Percentiles rank a stretch among this genome's conserved stretches.
These are phyloP conservation scores for Penicillium freii DNA, from an alignment of 2,329 filamentous ascomycete species.

Conservation along the genomic window DNA sequence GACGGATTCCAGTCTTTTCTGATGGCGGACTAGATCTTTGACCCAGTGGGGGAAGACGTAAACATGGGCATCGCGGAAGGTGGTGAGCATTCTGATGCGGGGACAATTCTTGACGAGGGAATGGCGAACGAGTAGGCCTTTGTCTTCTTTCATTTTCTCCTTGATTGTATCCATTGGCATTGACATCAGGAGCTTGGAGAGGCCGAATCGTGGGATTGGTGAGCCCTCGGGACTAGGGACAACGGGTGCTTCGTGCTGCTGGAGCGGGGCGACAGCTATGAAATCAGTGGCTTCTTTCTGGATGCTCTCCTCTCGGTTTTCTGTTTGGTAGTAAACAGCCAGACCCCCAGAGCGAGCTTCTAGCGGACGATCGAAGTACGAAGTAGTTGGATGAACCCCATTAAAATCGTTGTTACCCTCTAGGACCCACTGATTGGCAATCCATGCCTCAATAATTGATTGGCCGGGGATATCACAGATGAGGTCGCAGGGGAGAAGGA, in stretches of 20 bases:
- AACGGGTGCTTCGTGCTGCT: background rate
- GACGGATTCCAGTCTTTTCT: background rate
- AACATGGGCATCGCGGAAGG: conserved; percentile 3
- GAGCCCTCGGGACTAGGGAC: background rate
- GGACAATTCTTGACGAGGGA: background rate
- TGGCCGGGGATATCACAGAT: background rate
- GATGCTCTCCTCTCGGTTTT: background rate
- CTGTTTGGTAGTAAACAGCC: background rate
- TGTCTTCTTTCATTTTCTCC: background rate
- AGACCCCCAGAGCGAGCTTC: background rate
- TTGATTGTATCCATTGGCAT: conserved; percentile 5
- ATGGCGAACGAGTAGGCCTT: background rate
- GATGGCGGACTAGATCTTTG: background rate
- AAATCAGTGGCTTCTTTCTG: background rate
- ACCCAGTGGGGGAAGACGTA: conserved; percentile 4
- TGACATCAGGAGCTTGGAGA: conserved; percentile 2
- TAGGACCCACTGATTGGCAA: background rate
- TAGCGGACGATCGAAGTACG: background rate
- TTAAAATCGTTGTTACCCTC: background rate
- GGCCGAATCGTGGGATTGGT: background rate
- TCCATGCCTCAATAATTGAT: conserved; percentile 3
- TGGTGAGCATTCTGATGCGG: background rate
- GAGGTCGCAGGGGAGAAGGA: conserved; percentile 64
- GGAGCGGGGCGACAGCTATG: background rate
- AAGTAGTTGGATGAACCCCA: background rate